Evolutionary conservation across 2,329 filamentous ascomycete genomes (phyloP), one percentile per base, ranked within the genome.

Genomic region (Chaetomiaceae sp.): DNA sequence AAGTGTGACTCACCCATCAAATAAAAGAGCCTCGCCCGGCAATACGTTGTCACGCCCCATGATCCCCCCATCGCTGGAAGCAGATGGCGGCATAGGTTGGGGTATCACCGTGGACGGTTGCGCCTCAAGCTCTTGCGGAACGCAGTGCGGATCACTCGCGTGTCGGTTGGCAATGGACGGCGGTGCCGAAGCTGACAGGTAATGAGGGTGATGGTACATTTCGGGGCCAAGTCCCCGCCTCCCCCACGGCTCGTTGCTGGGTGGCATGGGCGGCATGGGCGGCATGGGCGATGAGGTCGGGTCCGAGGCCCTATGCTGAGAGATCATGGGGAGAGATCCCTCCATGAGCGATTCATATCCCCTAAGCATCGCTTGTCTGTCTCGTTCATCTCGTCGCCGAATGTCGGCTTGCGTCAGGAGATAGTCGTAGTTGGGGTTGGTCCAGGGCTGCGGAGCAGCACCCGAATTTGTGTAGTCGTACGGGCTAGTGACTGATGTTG

Each of bases 1-100:
- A 3, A n/a, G n/a, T n/a, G 11, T 11, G 11, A 40, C 56, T 53
- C 39, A 54, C 52, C 59, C 58, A 26, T 62, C 59, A 47, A 54
- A 62, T 20, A 60, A 27, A 11, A 60, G 14, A 39, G 57, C 56
- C 48, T 62, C 60, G 4, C 60, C 60, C 1, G 60, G 60, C 37
- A 60, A 22, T 8, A 62, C 58, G 34, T 60, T 59, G 41, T 61
- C 59, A 18, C 59, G 46, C 12, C 52, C 53, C 12, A 51, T 56
- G 27, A 54, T 62, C 15, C 45, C 48, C 14, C 52, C 53, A 18
- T 61, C 59, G n/a, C 55, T 58, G 9, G 47, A 53, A 10, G 40
- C 48, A 4, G 55, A 56, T 14, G 51, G 45, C 17, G 38, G n/a
- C n/a, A n/a, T 33, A 8, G 40, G 47, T 15, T 47, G 46, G 17